These are phyloP conservation scores for Posidonia australis DNA, from an alignment of 106 monocot genomes.

Conservation along the genomic window DNA sequence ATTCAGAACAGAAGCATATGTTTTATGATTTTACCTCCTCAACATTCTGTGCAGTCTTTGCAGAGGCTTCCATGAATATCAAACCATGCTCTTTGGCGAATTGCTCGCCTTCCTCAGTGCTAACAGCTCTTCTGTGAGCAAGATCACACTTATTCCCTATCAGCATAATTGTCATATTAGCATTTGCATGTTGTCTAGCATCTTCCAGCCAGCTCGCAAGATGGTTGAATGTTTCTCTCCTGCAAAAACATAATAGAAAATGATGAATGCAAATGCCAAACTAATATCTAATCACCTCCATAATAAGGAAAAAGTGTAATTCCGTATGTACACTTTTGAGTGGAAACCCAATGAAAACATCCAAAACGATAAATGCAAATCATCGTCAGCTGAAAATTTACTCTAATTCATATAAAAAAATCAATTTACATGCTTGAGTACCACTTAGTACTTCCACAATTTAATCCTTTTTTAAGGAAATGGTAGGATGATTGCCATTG, in stretches of 20 bases:
- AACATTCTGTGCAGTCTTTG: slow-evolving; percentile 21
- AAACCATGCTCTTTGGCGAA: slow-evolving; percentile 16
- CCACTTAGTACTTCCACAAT: too few relatives aligned
- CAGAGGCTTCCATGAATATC: slow-evolving; percentile 20
- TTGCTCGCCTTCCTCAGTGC: slow-evolving; percentile 18
- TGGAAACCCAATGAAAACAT: too few relatives aligned
- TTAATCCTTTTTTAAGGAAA: too few relatives aligned
- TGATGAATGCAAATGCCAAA: background rate
- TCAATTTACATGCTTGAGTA: too few relatives aligned
- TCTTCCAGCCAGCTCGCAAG: slow-evolving; percentile 19
- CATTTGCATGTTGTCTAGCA: slow-evolving; percentile 17
- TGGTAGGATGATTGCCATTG: too few relatives aligned
- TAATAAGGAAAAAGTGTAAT: background rate
- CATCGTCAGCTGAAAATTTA: too few relatives aligned
- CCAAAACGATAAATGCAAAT: too few relatives aligned
- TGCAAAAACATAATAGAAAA: background rate
- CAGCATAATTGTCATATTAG: slow-evolving; percentile 17
- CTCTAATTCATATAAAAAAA: too few relatives aligned
- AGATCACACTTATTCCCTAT: slow-evolving; percentile 21
- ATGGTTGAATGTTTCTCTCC: slow-evolving; percentile 25
- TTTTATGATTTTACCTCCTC: slow-evolving; percentile 12
- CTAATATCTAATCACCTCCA: background rate
- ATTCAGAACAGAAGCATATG: background rate
- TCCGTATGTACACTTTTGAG: too few relatives aligned
- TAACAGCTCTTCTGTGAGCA: slow-evolving; percentile 18